These are phyloP conservation scores for Terana coerulea DNA, from an alignment of 768 basidiomycete genomes.

Conservation along the genomic window DNA sequence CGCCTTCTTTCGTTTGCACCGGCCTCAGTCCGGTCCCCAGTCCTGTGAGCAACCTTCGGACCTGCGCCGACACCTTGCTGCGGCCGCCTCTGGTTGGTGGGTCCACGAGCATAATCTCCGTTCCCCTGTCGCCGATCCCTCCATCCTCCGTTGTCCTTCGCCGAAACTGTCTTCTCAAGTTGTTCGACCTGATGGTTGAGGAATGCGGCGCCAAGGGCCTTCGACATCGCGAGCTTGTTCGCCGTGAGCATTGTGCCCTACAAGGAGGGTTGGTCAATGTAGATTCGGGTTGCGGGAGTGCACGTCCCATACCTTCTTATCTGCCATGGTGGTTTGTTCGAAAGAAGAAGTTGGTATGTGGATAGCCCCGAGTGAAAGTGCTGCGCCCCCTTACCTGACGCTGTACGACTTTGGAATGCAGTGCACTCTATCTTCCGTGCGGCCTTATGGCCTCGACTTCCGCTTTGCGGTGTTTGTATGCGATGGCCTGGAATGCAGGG, in stretches of 20 bases:
- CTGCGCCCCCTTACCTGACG: too few species aligned
- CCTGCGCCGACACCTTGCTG: not conserved
- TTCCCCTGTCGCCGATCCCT: slow-evolving; percentile 36
- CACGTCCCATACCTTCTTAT: slow-evolving; percentile 9
- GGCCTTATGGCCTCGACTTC: too few species aligned
- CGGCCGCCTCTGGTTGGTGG: slow-evolving; percentile 1
- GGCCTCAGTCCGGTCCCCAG: slow-evolving; percentile 8
- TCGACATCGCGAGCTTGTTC: slow-evolving; percentile 78
- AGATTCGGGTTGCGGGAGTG: not conserved
- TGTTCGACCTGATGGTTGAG: slow-evolving; percentile 86
- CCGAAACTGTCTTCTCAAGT: slow-evolving; percentile 70
- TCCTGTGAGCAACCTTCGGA: slow-evolving; percentile 10
- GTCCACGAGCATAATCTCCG: not conserved
- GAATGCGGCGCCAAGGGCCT: slow-evolving; percentile 83
- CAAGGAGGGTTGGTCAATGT: not conserved
- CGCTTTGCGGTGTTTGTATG: too few species aligned
- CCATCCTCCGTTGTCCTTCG: slow-evolving; percentile 51
- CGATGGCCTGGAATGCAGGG: too few species aligned
- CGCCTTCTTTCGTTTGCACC: slow-evolving; percentile 10
- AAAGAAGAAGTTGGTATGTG: slow-evolving; percentile 6
- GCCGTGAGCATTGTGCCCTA: slow-evolving; percentile 18
- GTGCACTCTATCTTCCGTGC: too few species aligned
- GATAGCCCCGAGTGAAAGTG: not conserved
- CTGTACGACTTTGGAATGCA: too few species aligned
- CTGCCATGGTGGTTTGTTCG: slow-evolving; percentile 13